A percentile compares a stretch with the other conserved stretches of the same genome.
Evolutionary conservation across 805 yeast genomes (phyloP).

Genomic region (Candida andamanensis): DNA sequence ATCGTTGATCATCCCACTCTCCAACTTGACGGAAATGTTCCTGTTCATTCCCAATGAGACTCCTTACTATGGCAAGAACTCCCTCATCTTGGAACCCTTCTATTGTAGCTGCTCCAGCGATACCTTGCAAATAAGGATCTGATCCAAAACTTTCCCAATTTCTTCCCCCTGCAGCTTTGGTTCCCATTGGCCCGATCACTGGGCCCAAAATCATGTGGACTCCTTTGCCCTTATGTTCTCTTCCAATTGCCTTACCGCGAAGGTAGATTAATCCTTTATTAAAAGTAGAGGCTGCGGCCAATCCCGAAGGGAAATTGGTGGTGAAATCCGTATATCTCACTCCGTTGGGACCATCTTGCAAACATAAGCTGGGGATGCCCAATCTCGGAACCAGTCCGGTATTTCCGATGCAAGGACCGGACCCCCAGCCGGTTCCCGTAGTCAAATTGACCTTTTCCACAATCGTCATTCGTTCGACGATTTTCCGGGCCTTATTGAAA

Average conservation of each 20-base stretch:
- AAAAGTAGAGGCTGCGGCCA: constrained; percentile 56
- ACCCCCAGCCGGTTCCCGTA: constrained; percentile 60
- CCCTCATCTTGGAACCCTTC: constrained; percentile 56
- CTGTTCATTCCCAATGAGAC: constrained; percentile 58
- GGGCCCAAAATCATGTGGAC: constrained; percentile 56
- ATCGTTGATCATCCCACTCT: constrained; percentile 44
- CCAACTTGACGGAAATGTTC: constrained; percentile 53
- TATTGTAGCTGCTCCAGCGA: constrained; percentile 47
- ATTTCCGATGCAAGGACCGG: constrained; percentile 59
- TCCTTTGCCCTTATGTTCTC: constrained; percentile 50
- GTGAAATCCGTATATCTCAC: constrained; percentile 53
- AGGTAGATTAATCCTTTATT: constrained; percentile 46
- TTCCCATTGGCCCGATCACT: constrained; percentile 55
- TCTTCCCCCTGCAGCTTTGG: constrained; percentile 59
- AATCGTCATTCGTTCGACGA: constrained; percentile 53
- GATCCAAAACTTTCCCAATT: constrained; percentile 63
- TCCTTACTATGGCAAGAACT: constrained; percentile 53
- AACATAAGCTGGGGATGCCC: constrained; percentile 50
- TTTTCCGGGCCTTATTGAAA: constrained; percentile 47
- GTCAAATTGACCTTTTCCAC: constrained; percentile 59
- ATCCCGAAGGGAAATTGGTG: constrained; percentile 54
- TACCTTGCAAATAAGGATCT: constrained; percentile 58
- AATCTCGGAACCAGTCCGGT: constrained; percentile 54
- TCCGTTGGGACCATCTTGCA: constrained; percentile 63
- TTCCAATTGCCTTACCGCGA: constrained; percentile 54